Evolutionary conservation across 2,329 filamentous ascomycete genomes (phyloP).

Genomic region (Dothiorella sarmentorum): DNA sequence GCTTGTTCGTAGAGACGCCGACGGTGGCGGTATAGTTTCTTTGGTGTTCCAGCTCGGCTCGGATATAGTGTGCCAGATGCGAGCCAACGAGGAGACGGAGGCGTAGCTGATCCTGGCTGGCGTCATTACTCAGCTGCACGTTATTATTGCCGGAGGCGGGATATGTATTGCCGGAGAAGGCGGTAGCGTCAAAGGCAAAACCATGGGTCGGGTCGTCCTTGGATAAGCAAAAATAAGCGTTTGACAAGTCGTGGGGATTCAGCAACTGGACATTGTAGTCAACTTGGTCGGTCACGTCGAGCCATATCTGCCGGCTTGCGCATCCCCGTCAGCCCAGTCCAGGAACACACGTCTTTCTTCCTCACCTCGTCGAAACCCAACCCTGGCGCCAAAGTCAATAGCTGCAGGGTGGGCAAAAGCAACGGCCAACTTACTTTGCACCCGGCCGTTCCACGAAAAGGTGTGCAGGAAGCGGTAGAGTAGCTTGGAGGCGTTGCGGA

Average conservation of each 20-base stretch:
- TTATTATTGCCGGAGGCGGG: slow-evolving; percentile 39
- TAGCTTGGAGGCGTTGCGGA: slow-evolving; percentile 80
- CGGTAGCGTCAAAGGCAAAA: slow-evolving; percentile 72
- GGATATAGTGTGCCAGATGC: slow-evolving; percentile 73
- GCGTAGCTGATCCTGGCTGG: slow-evolving; percentile 37
- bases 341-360: not conserved
- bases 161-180: slow-evolving; percentile 62
- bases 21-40: slow-evolving; percentile 85
- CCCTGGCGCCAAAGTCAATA: slow-evolving; percentile 30
- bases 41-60: slow-evolving; percentile 67
- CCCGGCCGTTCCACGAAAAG: slow-evolving; percentile 73
- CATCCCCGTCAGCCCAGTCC: slow-evolving; percentile 3
- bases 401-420: too few relatives aligned
- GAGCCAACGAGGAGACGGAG: slow-evolving; percentile 72
- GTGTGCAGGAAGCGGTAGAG: slow-evolving; percentile 70
- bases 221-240: slow-evolving; percentile 79
- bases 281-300: slow-evolving; percentile 83
- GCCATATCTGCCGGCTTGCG: slow-evolving; percentile 49
- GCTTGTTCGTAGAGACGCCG: slow-evolving; percentile 82
- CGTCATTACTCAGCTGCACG: slow-evolving; percentile 5
- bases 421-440: slow-evolving; percentile 60
- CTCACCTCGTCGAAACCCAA: slow-evolving; percentile 85
- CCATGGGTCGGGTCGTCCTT: slow-evolving; percentile 71
- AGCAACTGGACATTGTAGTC: slow-evolving; percentile 74
- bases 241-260: slow-evolving; percentile 59